phyloP scores from a whole-genome alignment of 2,329 filamentous ascomycete genomes.

The Arthrobotrys entomopaga region DNA sequence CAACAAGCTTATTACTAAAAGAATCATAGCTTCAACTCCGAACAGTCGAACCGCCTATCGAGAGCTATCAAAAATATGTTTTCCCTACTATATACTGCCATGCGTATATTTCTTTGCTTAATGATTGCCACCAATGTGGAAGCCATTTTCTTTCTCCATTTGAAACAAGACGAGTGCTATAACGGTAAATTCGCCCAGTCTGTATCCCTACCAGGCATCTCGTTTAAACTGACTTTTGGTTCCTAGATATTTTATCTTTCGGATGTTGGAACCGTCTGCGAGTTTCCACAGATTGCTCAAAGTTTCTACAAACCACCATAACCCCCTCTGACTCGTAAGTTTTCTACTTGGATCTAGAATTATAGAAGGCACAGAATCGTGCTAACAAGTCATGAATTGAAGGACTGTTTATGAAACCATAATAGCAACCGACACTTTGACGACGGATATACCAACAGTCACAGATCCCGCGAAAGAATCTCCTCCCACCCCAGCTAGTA shows the following conservation, averaged over 20 bases:
- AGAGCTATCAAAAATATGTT: too few relatives aligned
- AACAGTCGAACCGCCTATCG: too few relatives aligned
- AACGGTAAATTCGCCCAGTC: background rate
- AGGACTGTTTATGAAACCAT: background rate
- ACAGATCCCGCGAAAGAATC: background rate
- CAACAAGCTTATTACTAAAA: too few relatives aligned
- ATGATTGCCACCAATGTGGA: background rate
- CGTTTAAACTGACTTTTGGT: background rate
- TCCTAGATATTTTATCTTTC: conserved; percentile 4
- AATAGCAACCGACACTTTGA: background rate
- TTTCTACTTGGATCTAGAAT: background rate
- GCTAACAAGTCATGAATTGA: background rate
- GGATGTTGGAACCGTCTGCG: background rate
- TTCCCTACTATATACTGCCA: background rate
- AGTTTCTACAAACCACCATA: background rate
- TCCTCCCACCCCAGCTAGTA: background rate
- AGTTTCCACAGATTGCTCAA: conserved; percentile 1
- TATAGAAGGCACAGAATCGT: background rate
- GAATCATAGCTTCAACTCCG: too few relatives aligned
- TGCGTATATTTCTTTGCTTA: too few relatives aligned
- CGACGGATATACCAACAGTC: background rate
- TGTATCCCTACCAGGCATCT: too few relatives aligned
- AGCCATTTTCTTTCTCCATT: background rate
- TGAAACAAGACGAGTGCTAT: background rate
- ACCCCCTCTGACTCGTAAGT: conserved; percentile 4